Evolutionary conservation across 768 basidiomycete species (phyloP).

Genomic region (Tricholoma bakamatsutake): DNA sequence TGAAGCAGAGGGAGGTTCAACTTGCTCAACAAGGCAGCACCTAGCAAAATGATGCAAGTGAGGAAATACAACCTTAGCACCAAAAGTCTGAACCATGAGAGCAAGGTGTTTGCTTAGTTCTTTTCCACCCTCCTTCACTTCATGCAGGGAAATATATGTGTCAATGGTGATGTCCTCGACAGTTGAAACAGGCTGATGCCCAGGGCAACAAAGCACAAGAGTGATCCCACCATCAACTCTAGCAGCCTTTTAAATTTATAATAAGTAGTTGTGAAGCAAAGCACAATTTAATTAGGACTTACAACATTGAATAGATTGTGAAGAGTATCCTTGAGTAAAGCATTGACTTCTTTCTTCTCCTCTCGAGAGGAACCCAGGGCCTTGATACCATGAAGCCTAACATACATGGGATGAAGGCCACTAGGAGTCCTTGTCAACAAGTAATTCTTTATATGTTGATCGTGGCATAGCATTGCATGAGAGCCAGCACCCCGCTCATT

Average conservation of each 20-base stretch:
- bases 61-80: slow-evolving; percentile 8
- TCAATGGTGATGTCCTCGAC: slow-evolving; percentile 5
- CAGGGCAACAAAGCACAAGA: slow-evolving; percentile 4
- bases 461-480: slow-evolving; percentile 1
- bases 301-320: slow-evolving; percentile 7
- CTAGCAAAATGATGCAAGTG: slow-evolving; percentile 7
- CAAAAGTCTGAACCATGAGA: slow-evolving; percentile 11
- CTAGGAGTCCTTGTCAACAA: neutral
- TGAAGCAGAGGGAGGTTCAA: slow-evolving; percentile 1
- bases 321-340: neutral
- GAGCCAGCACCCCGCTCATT: neutral
- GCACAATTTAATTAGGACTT: neutral
- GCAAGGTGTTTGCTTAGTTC: slow-evolving; percentile 4
- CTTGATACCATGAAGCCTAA: neutral
- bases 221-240: slow-evolving; percentile 9
- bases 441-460: neutral
- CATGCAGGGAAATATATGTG: slow-evolving; percentile 4
- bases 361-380: neutral
- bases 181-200: neutral
- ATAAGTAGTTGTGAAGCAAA: neutral
- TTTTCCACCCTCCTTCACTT: slow-evolving; percentile 1
- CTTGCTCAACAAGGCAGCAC: slow-evolving; percentile 1
- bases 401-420: slow-evolving; percentile 5
- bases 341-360: neutral
- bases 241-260: slow-evolving; percentile 4